Base-by-base conservation (phyloP, 1,284 basidiomycete genomes). In the Melampsora americana region DNA sequence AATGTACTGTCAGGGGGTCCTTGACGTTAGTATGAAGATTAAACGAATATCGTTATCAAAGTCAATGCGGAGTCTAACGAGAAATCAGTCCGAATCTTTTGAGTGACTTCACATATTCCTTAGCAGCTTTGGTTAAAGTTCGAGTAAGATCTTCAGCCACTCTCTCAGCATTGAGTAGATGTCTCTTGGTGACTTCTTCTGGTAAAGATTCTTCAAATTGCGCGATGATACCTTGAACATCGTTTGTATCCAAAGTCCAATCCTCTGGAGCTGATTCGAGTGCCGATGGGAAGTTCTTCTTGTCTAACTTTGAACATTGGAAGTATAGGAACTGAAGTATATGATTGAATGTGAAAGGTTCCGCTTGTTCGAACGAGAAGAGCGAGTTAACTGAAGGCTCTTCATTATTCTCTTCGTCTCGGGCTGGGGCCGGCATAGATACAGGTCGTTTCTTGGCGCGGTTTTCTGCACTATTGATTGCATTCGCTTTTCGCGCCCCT, bases 91-190 rank as follows among this genome's bases (percentile, higher is more conserved):
- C 11, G 12, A 14, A 12, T 42, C 9, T 0, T 32, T 67, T 74
- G n/a, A 74, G 35, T 20, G 72, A 60, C 16, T 44, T 46, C 16
- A 67, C 26, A 67, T 74, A 74, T 32, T 66, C 64, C 20, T 67
- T 74, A 4, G 72, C 72, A n/a, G 72, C 72, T 67, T 74, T 74
- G 50, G 53, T 74, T 42, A 74, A 44, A 12, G 64, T 53, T 20
- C 72, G 53, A 67, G 46, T 65, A 14, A 74, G 28, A 59, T 74
- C 72, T 66, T 66, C 72, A 26, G 72, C 72, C 4, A 66, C 32
- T 18, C 35, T 30, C 20, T 74, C 32, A 23, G 66, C 53, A 28
- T 74, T 65, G 20, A 74, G 65, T 5, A 67, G 18, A 35, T 74
- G 72, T 44, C 72, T 28, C 44, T 23, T 28, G 20, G 56, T 42